Conservation (phyloP, 2,329 filamentous ascomycete species). For the Plenodomus tracheiphilus region DNA sequence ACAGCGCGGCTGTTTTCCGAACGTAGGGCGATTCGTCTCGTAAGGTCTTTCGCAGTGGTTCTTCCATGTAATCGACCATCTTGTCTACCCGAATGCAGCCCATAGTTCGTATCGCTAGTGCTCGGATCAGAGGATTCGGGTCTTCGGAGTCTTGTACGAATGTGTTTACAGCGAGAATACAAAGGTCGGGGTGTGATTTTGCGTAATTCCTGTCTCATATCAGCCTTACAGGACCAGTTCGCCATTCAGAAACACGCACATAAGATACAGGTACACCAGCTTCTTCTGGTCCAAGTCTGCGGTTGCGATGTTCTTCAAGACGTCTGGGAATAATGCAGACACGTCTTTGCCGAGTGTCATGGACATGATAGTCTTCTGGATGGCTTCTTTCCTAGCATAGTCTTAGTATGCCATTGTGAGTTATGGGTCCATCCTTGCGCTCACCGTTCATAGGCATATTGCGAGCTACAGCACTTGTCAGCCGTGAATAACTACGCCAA, state of each 20-base stretch:
- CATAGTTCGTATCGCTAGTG: constrained; percentile 96
- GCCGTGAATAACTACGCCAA: constrained; percentile 17
- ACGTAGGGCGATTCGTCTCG: constrained; percentile 98
- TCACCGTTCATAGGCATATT: constrained; percentile 94
- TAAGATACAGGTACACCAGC: constrained; percentile 96
- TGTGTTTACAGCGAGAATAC: constrained; percentile 97
- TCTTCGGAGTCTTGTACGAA: constrained; percentile 99
- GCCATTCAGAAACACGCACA: constrained; percentile 58
- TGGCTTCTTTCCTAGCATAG: constrained; percentile 79
- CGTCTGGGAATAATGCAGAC: constrained; percentile 93
- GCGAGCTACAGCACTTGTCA: constrained; percentile 65
- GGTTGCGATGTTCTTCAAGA: constrained; percentile 98
- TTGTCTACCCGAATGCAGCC: constrained; percentile 98
- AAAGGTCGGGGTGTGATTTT: constrained; percentile 97
- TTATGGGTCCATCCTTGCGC: constrained; percentile 6
- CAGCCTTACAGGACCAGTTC: constrained; percentile 3
- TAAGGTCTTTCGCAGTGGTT: constrained; percentile 91
- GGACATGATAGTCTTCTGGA: constrained; percentile 99
- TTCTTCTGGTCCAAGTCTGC: constrained; percentile 97
- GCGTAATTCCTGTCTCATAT: constrained; percentile 81
- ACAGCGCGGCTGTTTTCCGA: constrained; percentile 95
- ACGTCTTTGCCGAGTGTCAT: constrained; percentile 99
- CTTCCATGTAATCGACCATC: constrained; percentile 99
- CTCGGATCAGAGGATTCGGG: constrained; percentile 92
- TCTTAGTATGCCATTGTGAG: constrained; percentile 38